Evolutionary conservation across 495 filamentous ascomycete genomes (phyloP).

Genomic region (Neurospora sp.): DNA sequence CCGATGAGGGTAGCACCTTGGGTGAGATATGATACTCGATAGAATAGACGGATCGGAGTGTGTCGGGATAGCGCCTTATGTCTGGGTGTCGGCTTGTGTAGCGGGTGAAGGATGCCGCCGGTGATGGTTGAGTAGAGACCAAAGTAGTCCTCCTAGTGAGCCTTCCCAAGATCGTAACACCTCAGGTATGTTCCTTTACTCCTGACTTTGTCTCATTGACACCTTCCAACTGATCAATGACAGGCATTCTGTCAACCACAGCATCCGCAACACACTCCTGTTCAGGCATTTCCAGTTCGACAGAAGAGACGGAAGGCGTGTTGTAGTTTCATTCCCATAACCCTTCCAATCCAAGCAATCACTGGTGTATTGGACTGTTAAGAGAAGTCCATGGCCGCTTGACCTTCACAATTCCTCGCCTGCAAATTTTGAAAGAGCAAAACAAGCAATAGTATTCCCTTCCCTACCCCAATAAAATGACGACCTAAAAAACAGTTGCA

Average conservation of each 20-base stretch:
- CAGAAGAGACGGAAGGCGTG: neutral
- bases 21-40: too few species aligned
- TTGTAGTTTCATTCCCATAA: neutral
- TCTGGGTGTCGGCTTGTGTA: too few species aligned
- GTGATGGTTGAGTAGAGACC: too few species aligned
- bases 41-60: too few species aligned
- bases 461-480: neutral
- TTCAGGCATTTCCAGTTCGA: neutral
- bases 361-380: neutral
- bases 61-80: too few species aligned
- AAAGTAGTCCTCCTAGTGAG: neutral
- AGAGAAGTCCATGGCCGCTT: neutral
- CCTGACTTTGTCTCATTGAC: neutral
- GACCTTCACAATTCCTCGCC: neutral
- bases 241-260: neutral
- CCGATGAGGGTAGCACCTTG: too few species aligned
- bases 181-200: neutral
- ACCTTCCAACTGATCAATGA: neutral
- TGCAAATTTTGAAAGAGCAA: neutral
- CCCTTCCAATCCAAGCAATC: neutral
- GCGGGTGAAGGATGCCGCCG: neutral
- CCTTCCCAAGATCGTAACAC: neutral
- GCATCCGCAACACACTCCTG: neutral
- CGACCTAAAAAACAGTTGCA: neutral
- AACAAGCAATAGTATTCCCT: neutral